These are phyloP conservation scores for Astrocystis sublimbata DNA, from an alignment of 495 filamentous ascomycete genomes.

Conservation along the genomic window DNA sequence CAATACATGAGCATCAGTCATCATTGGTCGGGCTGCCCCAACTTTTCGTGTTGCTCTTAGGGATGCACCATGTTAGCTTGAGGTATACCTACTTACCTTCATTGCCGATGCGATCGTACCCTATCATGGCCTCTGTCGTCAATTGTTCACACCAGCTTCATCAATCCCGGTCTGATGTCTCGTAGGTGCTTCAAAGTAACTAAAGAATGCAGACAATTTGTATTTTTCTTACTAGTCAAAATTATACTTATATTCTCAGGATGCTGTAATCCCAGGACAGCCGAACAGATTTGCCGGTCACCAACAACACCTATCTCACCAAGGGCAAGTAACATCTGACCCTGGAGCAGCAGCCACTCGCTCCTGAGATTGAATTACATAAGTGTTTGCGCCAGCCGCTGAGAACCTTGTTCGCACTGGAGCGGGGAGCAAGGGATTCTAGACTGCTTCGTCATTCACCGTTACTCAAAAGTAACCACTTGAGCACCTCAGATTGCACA, in stretches of 20 bases:
- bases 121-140: neutral
- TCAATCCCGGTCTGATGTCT: neutral
- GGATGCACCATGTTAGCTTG: neutral
- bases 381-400: constrained; percentile 10
- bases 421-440: constrained; percentile 28
- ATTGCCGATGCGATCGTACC: neutral
- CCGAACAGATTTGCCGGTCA: neutral
- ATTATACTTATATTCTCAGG: neutral
- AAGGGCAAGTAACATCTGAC: neutral
- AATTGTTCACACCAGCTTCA: neutral
- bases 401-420: constrained; percentile 17
- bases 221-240: neutral
- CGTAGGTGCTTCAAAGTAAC: neutral
- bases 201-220: neutral
- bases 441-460: constrained; percentile 28
- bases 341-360: neutral
- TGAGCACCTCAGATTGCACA: constrained; percentile 18
- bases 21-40: neutral
- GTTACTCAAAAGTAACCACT: constrained; percentile 22
- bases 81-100: neutral
- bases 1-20: neutral
- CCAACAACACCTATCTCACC: neutral
- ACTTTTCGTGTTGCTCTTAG: neutral
- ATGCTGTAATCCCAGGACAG: neutral
- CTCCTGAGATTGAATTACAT: neutral